Percentiles rank a stretch among this genome's conserved stretches.
These are phyloP conservation scores for Leccinum broughii DNA, from an alignment of 768 basidiomycete genomes.

Conservation along the genomic window DNA sequence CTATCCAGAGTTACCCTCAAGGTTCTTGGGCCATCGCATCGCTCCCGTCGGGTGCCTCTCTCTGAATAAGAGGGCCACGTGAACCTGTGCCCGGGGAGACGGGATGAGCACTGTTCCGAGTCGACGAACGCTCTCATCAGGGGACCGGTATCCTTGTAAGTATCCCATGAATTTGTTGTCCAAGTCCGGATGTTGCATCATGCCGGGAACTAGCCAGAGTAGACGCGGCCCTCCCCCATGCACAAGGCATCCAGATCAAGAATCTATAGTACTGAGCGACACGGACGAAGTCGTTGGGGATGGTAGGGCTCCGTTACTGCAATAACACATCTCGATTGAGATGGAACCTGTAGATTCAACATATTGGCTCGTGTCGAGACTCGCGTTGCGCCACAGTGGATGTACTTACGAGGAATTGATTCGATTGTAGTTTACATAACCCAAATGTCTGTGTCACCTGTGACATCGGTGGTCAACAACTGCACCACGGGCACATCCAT, in stretches of 20 bases:
- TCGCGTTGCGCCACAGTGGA: no score
- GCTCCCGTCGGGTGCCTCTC: not conserved
- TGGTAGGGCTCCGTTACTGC: not conserved
- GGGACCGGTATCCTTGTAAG: not conserved
- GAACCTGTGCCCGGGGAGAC: not conserved
- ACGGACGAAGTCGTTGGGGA: not conserved
- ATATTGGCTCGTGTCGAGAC: no score
- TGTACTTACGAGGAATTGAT: no score
- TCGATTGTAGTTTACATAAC: no score
- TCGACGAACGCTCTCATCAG: not conserved
- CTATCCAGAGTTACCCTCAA: no score
- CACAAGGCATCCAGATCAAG: not conserved
- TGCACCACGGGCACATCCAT: not conserved
- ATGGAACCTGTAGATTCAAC: no score
- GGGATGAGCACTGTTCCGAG: not conserved
- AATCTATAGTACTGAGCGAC: not conserved
- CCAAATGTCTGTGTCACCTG: no score
- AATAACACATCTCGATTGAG: not conserved
- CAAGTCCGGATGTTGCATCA: no score
- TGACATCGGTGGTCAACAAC: no score
- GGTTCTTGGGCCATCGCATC: not conserved
- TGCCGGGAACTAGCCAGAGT: no score
- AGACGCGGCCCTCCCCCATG: no score
- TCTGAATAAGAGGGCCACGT: not conserved
- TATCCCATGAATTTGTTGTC: no score